Base-by-base conservation (phyloP, 768 basidiomycete genomes). In the Naganishia randhawae region DNA sequence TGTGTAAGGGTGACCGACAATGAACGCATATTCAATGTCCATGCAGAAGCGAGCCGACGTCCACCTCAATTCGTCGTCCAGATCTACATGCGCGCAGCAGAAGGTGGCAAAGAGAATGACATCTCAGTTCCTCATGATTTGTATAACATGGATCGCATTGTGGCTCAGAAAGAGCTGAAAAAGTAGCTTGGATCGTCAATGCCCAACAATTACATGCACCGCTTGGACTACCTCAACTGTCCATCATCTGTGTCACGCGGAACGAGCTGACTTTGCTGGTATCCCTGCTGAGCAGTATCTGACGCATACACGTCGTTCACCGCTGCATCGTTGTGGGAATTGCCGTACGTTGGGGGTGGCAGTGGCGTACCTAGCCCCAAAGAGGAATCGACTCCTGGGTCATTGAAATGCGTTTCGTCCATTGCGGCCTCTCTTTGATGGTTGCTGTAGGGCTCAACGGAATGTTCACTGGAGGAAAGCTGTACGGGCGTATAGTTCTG, bases 281-380 rank as follows among this genome's bases (percentile, higher is more conserved):
- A 61, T 0, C 57, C 57, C n/a, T 61, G 57, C 57, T 61, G 37
- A n/a, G 54, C 2, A 35, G 29, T 19, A 13, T 55, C 33, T 14
- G n/a, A n/a, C n/a, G 57, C 57, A 39, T 61, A 61, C 1, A 14
- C 22, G 33, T 61, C 57, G 57, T 61, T 25, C 3, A 50, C 45
- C 27, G 63, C 42, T 31, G 63, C 29, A 31, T 57, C 54, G 29
- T 54, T 9, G 29, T 57, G 53, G 5, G 65, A 50, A 31, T 35
- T 42, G 25, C 54, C 66, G 22, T 67, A 67, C 6, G 52, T 37
- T 45, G 66, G 66, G 4, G 66, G 66, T 7, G 66, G 66, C 41
- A 67, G 22, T 2, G 66, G 32, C 1, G 52, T 41, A 2, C 66
- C 66, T 17, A 67, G 13, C 19, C 39, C 57, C 19, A 61, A 19